Evolutionary conservation across 495 filamentous ascomycete genomes (phyloP), one percentile per base, ranked within the genome.

Genomic region (Astrothelium subdiscretum): DNA sequence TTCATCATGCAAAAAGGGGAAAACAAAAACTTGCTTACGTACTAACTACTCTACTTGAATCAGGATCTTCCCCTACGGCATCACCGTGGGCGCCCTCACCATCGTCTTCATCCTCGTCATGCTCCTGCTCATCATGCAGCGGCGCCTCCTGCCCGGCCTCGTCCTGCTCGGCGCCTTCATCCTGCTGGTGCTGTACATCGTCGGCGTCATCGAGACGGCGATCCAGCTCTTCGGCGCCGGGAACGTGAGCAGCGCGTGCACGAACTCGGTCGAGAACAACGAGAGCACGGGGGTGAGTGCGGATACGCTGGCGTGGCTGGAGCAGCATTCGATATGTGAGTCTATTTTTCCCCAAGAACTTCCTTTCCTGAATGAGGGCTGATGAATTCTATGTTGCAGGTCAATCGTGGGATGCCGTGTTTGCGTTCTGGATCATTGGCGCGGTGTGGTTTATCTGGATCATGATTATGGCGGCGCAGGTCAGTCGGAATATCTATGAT

Each of bases 1-100:
- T n/a, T n/a, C n/a, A n/a, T n/a, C n/a, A n/a, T n/a, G n/a, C n/a
- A n/a, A n/a, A n/a, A n/a, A n/a, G n/a, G n/a, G n/a, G n/a, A n/a
- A n/a, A n/a, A n/a, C n/a, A n/a, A n/a, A n/a, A n/a, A n/a, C n/a
- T n/a, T n/a, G n/a, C n/a, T n/a, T n/a, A n/a, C n/a, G n/a, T n/a
- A n/a, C n/a, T n/a, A 42, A 64, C 51, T 32, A 27, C 59, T 12
- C 32, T 57, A 27, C 38, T 29, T 58, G 40, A 51, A 26, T 22
- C 69, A 96, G 94, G 94, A 88, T 97, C 71, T 91, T 97, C 74
- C 87, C 95, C 48, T 99, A 89, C 82, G 90, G 88, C 81, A 86
- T 97, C 57, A 71, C 73, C 20, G 73, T 75, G 61, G 74, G 74
- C 68, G 58, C 70, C 18, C 69, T 77, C 20, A 68, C 72, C 32